Evolutionary conservation across 2,329 filamentous ascomycete genomes (phyloP).

Genomic region (Exophiala dermatitidis): DNA sequence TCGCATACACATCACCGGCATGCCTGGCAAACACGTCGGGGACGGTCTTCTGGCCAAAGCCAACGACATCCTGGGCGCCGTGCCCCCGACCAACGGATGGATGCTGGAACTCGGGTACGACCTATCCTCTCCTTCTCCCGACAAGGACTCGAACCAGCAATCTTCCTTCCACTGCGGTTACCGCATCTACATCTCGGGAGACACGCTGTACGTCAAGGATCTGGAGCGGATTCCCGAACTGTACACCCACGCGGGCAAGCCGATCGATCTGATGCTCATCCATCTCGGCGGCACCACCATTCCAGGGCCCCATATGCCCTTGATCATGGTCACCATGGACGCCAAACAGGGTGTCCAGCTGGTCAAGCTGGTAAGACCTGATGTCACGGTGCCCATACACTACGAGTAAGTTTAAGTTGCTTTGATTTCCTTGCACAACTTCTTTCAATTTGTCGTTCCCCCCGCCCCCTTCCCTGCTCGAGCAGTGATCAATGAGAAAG

Average conservation of each 20-base stretch:
- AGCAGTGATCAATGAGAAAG: not conserved
- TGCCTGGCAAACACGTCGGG: slow-evolving; percentile 59
- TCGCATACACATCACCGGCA: slow-evolving; percentile 52
- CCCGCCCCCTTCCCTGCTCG: not conserved
- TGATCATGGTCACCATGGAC: slow-evolving; percentile 65
- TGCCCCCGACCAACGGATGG: slow-evolving; percentile 60
- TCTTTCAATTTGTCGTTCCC: not conserved
- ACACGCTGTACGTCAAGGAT: slow-evolving; percentile 57
- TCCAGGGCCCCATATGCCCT: slow-evolving; percentile 50
- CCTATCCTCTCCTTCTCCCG: slow-evolving; percentile 10
- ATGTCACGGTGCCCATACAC: slow-evolving; percentile 58
- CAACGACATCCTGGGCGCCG: slow-evolving; percentile 45
- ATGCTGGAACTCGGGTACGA: slow-evolving; percentile 55
- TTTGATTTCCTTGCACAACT: not conserved
- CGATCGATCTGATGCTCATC: slow-evolving; percentile 59
- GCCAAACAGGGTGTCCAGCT: slow-evolving; percentile 55
- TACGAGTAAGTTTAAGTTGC: slow-evolving; percentile 43
- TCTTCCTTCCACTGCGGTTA: slow-evolving; percentile 43
- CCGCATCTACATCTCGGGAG: slow-evolving; percentile 59
- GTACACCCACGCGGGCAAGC: slow-evolving; percentile 41
- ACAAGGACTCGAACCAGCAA: not conserved
- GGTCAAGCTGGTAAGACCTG: slow-evolving; percentile 53
- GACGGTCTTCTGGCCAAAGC: slow-evolving; percentile 36
- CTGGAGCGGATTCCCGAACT: slow-evolving; percentile 53
- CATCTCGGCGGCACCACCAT: slow-evolving; percentile 62